A percentile compares a stretch with the other conserved stretches of the same genome.
Conservation (phyloP, 2,329 filamentous ascomycete genomes). For the Phialophora chinensis region DNA sequence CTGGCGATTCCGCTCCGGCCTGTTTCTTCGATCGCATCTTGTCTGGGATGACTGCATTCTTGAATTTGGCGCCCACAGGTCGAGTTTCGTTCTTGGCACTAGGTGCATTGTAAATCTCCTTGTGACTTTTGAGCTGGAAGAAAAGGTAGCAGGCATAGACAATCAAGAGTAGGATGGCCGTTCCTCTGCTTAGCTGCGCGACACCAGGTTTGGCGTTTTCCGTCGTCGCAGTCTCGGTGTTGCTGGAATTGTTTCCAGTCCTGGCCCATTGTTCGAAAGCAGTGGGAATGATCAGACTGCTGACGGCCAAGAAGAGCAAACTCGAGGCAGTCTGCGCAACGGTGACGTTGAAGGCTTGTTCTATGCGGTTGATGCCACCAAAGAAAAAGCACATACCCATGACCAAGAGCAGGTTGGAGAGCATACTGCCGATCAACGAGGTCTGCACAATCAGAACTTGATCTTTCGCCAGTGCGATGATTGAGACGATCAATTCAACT, state of each 20-base stretch:
- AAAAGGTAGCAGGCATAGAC: conserved; percentile 84
- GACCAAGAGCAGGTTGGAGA: conserved; percentile 87
- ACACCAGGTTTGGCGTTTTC: conserved; percentile 36
- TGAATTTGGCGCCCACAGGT: conserved; percentile 36
- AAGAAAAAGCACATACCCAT: conserved; percentile 93
- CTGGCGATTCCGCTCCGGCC: conserved; percentile 10
- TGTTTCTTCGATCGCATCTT: conserved; percentile 32
- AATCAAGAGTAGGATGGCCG: conserved; percentile 78
- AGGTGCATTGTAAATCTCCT: conserved; percentile 76
- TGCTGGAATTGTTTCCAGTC: conserved; percentile 38
- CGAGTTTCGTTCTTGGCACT: conserved; percentile 76
- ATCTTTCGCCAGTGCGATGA: conserved; percentile 76
- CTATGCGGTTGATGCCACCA: conserved; percentile 75
- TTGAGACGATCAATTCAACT: conserved; percentile 85
- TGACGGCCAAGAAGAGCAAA: conserved; percentile 77
- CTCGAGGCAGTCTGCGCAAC: conserved; percentile 89
- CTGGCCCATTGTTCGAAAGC: conserved; percentile 71
- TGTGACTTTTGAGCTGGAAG: conserved; percentile 90
- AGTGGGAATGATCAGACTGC: conserved; percentile 85
- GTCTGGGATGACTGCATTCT: conserved; percentile 38
- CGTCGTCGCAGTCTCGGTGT: conserved; percentile 22
- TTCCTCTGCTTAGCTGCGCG: conserved; percentile 41
- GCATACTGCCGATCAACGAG: conserved; percentile 86
- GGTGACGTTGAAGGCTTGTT: conserved; percentile 90
- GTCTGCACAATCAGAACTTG: conserved; percentile 89